These are phyloP conservation scores for Ogataea trehalophila DNA, from an alignment of 805 yeast genomes.

Conservation along the genomic window DNA sequence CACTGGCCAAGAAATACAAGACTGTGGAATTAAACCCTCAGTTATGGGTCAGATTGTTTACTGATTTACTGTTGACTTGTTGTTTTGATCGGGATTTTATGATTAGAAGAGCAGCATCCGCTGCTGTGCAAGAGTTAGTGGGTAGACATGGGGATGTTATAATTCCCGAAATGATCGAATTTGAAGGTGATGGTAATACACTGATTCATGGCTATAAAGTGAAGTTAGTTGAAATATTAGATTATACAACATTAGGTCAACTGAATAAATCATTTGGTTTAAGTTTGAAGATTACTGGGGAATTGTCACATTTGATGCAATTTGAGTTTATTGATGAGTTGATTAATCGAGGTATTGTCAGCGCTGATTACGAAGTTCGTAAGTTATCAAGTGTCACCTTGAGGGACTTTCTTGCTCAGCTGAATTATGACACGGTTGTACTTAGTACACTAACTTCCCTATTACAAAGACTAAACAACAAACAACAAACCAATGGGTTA, in stretches of 20 bases:
- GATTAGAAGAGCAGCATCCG: constrained; percentile 76
- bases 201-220: constrained; percentile 36
- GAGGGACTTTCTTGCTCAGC: constrained; percentile 9
- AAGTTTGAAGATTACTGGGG: constrained; percentile 9
- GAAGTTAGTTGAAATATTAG: constrained; percentile 54
- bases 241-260: constrained; percentile 44
- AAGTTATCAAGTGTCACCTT: constrained; percentile 39
- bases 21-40: constrained; percentile 16
- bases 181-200: constrained; percentile 1
- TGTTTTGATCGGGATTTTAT: constrained; percentile 71
- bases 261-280: constrained; percentile 34
- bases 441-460: neutral
- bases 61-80: constrained; percentile 44
- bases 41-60: constrained; percentile 18
- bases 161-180: constrained; percentile 21
- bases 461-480: neutral
- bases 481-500: constrained; percentile 5
- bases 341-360: constrained; percentile 27
- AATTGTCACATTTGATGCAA: constrained; percentile 14
- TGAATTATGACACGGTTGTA: neutral
- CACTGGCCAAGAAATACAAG: constrained; percentile 44
- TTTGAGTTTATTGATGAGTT: constrained; percentile 30
- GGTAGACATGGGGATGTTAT: constrained; percentile 62
- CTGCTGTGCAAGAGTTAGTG: constrained; percentile 79
- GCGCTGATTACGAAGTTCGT: constrained; percentile 39